Evolutionary conservation across 306 rosid species (phyloP), one percentile per base, ranked within the genome.

Genomic region (Cucumis cinereus): DNA sequence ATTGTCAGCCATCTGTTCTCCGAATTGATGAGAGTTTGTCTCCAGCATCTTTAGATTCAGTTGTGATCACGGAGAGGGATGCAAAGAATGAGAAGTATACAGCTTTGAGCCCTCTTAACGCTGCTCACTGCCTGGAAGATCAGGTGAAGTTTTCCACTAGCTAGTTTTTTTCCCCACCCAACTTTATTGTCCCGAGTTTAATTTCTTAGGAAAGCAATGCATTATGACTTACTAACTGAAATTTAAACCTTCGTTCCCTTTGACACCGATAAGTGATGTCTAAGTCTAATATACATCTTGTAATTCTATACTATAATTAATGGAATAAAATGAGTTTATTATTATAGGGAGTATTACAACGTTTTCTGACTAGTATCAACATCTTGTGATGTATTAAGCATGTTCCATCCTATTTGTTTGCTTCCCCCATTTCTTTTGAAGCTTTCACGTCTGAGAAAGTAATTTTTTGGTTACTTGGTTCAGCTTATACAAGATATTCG

Each of bases 21-120:
- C 83, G 91, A 84, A 88, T 91, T 72, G 96, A 90, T 52, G 98
- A 89, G 77, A 86, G 88, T 81, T 81, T 90, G 89, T 92, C 97
- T 7, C 96, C 99, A 15, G 92, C 87, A 1, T 91, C 95, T 77
- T 90, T 90, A 17, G 98, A 90, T 87, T 94, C 97, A 11, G 96
- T 89, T 76, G 96, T 91, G 36, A 86, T 94, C 80, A 92, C 85
- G 10, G 97, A 88, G 82, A 85, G 92, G 77, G 97, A 93, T 80
- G 80, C 89, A n/a, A 90, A 86, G 83, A 88, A 79, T 81, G 91
- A 86, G 20, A 90, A 82, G 78, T 90, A 80, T 77, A 40, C 93
- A 13, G 79, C 79, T 82, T 79, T 81, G 4, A 88, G 90, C 78
- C 93, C 92, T 73, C 85, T 88, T 76, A 86, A 81, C 80, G 64